phyloP scores from a whole-genome alignment of 257 asterid genomes.

The Cordia subcordata region DNA sequence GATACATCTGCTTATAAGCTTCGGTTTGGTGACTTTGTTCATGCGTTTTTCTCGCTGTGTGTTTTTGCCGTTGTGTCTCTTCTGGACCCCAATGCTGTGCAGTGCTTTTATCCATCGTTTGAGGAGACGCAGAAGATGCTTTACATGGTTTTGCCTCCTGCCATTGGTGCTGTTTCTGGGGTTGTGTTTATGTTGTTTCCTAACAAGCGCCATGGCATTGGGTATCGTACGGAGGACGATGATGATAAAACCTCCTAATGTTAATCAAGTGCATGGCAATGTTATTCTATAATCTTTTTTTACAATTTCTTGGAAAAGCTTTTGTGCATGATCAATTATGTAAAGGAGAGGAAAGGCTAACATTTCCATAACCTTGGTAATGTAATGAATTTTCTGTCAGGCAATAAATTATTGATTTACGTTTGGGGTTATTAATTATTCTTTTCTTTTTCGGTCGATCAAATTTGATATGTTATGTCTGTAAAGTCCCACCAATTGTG shows the following conservation, averaged over 20 bases:
- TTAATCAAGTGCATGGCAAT: not conserved
- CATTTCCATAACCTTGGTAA: not conserved
- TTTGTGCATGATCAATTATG: not conserved
- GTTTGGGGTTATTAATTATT: not conserved
- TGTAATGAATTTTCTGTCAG: not conserved
- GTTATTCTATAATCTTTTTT: not conserved
- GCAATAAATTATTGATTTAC: too few relatives aligned
- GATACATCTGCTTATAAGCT: conserved; percentile 49
- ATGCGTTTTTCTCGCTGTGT: conserved; percentile 42
- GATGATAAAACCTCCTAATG: conserved; percentile 2
- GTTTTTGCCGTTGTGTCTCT: conserved; percentile 59
- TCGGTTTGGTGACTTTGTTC: conserved; percentile 58
- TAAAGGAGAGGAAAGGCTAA: not conserved
- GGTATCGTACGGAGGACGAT: conserved; percentile 43
- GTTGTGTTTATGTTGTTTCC: conserved; percentile 53
- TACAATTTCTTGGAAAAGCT: not conserved
- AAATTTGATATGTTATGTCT: too few relatives aligned
- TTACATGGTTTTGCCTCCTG: conserved; percentile 63
- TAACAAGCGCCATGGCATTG: conserved; percentile 66
- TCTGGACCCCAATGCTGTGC: conserved; percentile 55
- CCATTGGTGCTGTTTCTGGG: conserved; percentile 48
- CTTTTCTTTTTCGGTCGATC: not conserved
- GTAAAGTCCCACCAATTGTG: too few relatives aligned
- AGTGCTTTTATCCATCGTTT: conserved; percentile 65
- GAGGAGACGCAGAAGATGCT: conserved; percentile 43